Evolutionary conservation across 2,329 filamentous ascomycete genomes (phyloP).

Genomic region (Paraphoma chrysanthemicola): DNA sequence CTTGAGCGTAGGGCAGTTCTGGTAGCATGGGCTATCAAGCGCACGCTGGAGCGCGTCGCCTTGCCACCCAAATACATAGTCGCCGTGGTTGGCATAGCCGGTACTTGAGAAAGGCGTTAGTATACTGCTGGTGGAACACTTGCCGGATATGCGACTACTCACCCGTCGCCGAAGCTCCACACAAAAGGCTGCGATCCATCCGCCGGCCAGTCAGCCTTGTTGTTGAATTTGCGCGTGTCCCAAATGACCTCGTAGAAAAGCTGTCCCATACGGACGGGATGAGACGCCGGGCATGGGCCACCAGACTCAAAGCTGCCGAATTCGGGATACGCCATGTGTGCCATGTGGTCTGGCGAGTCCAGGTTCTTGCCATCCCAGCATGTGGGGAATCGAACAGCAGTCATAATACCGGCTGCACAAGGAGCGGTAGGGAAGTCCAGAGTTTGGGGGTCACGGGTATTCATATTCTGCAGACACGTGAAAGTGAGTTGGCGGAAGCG

Average conservation of each 20-base stretch:
- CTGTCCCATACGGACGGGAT: slow-evolving; percentile 50
- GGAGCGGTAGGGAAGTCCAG: slow-evolving; percentile 47
- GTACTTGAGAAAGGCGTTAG: slow-evolving; percentile 26
- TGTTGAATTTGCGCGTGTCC: slow-evolving; percentile 47
- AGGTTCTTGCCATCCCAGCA: slow-evolving; percentile 34
- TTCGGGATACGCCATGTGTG: slow-evolving; percentile 29
- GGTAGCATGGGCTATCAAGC: slow-evolving; percentile 45
- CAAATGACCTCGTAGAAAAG: slow-evolving; percentile 35
- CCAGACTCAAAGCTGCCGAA: slow-evolving; percentile 30
- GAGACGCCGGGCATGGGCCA: slow-evolving; percentile 59
- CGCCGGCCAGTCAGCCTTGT: slow-evolving; percentile 27
- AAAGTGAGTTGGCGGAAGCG: slow-evolving; percentile 55
- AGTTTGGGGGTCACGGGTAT: slow-evolving; percentile 50
- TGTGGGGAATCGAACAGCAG: slow-evolving; percentile 48
- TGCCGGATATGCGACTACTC: neutral
- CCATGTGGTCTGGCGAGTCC: slow-evolving; percentile 44
- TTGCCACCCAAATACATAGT: slow-evolving; percentile 62
- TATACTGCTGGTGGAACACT: neutral
- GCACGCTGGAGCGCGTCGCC: slow-evolving; percentile 55
- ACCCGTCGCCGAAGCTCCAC: slow-evolving; percentile 47
- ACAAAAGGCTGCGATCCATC: slow-evolving; percentile 43
- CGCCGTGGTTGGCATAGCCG: slow-evolving; percentile 59
- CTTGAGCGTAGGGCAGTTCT: slow-evolving; percentile 52
- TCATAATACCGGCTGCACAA: slow-evolving; percentile 52
- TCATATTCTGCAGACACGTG: slow-evolving; percentile 51